A percentile compares a stretch with the other conserved stretches of the same genome.
These are phyloP conservation scores for Cladorrhinum sp. DNA, from an alignment of 2,329 filamentous ascomycete species.

Conservation along the genomic window DNA sequence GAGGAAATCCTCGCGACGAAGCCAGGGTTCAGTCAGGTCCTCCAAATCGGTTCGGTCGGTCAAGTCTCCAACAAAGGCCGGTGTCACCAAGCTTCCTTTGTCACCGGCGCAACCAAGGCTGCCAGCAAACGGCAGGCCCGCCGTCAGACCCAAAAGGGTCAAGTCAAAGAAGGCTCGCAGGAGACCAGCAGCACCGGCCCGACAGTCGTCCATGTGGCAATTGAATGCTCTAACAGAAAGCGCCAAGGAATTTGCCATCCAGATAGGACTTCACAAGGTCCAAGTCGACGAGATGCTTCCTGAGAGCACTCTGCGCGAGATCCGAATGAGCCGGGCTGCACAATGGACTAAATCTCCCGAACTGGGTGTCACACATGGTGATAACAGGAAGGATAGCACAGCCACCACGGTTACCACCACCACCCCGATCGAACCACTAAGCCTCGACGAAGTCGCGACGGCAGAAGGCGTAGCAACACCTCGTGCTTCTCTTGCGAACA, in stretches of 20 bases:
- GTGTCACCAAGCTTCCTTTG: conserved; percentile 22
- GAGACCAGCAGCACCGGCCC: conserved; percentile 25
- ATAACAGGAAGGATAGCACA: conserved; percentile 27
- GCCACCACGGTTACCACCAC: conserved; percentile 31
- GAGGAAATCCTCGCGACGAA: conserved; percentile 26
- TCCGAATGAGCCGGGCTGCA: conserved; percentile 40
- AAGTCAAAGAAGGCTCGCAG: conserved; percentile 40
- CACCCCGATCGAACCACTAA: conserved; percentile 48
- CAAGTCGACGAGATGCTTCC: conserved; percentile 60
- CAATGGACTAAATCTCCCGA: conserved; percentile 21
- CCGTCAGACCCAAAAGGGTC: conserved; percentile 37
- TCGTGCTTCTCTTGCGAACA: conserved; percentile 22
- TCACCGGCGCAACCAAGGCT: conserved; percentile 28
- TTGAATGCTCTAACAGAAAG: conserved; percentile 45
- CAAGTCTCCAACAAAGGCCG: conserved; percentile 27
- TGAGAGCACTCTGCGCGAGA: conserved; percentile 48
- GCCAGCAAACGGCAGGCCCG: conserved; percentile 30
- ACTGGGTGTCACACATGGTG: conserved; percentile 23
- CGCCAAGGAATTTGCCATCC: conserved; percentile 54
- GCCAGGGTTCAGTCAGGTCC: conserved; percentile 24
- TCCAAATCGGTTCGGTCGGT: conserved; percentile 17
- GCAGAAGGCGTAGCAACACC: conserved; percentile 37
- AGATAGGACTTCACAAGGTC: conserved; percentile 48
- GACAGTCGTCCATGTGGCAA: conserved; percentile 47
- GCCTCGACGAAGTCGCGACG: conserved; percentile 46